Evolutionary conservation across 2,329 filamentous ascomycete genomes (phyloP).

Genomic region (Ophiostoma fasciatum): DNA sequence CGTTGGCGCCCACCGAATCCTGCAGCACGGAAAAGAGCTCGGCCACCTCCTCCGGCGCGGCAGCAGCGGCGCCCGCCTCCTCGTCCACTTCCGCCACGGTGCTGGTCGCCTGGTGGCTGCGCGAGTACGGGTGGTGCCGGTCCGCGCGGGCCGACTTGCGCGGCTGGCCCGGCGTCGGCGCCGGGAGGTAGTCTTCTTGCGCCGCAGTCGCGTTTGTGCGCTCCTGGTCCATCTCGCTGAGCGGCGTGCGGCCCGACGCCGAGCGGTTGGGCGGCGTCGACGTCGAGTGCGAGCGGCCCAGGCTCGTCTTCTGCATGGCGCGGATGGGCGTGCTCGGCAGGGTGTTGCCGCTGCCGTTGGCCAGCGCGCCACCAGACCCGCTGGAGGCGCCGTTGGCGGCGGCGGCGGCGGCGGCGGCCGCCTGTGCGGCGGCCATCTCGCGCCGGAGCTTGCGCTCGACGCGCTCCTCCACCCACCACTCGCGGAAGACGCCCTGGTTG

Average conservation of each 20-base stretch:
- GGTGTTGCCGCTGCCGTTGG: conserved; percentile 5
- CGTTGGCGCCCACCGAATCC: too few relatives aligned
- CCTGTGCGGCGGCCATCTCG: conserved; percentile 33
- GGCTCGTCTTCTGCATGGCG: conserved; percentile 43
- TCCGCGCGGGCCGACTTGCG: conserved; percentile 70
- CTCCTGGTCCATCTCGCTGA: conserved; percentile 90
- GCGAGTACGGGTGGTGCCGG: conserved; percentile 54
- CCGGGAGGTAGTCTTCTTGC: conserved; percentile 86
- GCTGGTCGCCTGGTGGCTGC: conserved; percentile 29
- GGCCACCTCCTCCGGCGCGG: conserved; percentile 36
- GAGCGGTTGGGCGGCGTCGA: conserved; percentile 76
- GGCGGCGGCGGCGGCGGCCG: conserved; percentile 23
- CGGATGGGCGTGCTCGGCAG: conserved; percentile 44
- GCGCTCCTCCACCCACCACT: conserved; percentile 94
- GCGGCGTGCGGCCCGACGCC: conserved; percentile 60
- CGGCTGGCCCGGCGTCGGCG: conserved; percentile 89
- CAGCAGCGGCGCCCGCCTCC: conserved; percentile 25
- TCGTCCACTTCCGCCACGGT: conserved; percentile 37
- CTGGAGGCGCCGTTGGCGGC: neutral
- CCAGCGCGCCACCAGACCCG: too few relatives aligned
- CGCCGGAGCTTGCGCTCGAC: conserved; percentile 52
- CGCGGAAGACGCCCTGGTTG: conserved; percentile 92
- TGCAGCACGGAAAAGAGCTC: conserved; percentile 23
- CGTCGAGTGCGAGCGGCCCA: conserved; percentile 35
- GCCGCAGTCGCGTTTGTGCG: conserved; percentile 44